A percentile compares a stretch with the other conserved stretches of the same genome.
Evolutionary conservation across 257 asterid species (phyloP).

Genomic region (Lithospermum erythrorhizon): DNA sequence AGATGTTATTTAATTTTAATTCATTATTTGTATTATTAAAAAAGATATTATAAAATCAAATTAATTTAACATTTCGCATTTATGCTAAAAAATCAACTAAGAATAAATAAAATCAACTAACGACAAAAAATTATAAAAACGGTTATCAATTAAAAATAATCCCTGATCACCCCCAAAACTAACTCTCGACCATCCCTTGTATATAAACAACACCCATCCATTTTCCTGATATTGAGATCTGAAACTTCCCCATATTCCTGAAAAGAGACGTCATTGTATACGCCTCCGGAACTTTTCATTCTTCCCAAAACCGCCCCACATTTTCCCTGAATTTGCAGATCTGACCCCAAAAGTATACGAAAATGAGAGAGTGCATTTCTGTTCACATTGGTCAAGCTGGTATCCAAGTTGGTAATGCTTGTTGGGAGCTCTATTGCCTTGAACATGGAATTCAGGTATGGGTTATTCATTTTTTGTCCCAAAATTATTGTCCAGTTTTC

Average conservation of each 20-base stretch:
- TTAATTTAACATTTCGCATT: no score
- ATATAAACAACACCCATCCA: background rate
- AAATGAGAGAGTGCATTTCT: slow-evolving; percentile 95
- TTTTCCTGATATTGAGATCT: slow-evolving; percentile 7
- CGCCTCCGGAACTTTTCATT: slow-evolving; percentile 14
- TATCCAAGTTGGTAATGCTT: slow-evolving; percentile 87
- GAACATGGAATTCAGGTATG: slow-evolving; percentile 83
- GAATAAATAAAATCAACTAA: no score
- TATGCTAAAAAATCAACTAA: no score
- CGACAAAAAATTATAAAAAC: no score
- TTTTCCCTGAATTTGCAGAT: background rate
- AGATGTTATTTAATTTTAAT: no score
- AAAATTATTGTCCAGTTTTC: background rate
- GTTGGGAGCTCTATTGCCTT: slow-evolving; percentile 96
- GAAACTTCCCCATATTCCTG: background rate
- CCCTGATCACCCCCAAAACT: no score
- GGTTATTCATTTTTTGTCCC: background rate
- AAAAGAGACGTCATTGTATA: slow-evolving; percentile 29
- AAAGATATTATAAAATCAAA: no score
- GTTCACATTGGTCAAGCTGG: slow-evolving; percentile 99
- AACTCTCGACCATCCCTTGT: background rate
- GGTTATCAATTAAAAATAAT: no score
- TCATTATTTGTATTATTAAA: no score
- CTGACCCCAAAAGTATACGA: background rate
- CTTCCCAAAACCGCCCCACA: no score